Evolutionary conservation across 2,329 filamentous ascomycete species (phyloP).

Genomic region (Pseudocercospora musae): DNA sequence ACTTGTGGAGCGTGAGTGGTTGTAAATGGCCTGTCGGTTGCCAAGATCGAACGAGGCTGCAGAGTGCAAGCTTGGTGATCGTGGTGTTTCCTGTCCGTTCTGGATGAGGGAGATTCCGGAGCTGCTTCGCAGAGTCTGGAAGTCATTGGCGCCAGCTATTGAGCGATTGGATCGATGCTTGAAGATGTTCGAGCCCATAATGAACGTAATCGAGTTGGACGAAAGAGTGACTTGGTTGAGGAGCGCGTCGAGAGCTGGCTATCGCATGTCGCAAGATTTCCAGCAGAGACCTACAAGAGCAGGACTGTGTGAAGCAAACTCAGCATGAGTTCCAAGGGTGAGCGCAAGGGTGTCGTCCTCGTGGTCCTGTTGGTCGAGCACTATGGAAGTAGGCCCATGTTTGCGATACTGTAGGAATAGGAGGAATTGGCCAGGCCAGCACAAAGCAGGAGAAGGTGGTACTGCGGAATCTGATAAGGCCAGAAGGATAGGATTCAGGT

Average conservation of each 20-base stretch:
- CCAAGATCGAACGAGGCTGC: not conserved
- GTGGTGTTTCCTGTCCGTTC: not conserved
- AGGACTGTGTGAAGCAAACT: not conserved
- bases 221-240: not conserved
- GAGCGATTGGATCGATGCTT: not conserved
- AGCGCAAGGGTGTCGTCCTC: not conserved
- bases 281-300: not conserved
- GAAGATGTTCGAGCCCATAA: not conserved
- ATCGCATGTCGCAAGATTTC: not conserved
- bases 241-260: not conserved
- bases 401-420: not conserved
- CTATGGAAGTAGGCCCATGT: not conserved
- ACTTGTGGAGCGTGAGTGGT: not conserved
- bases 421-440: not conserved
- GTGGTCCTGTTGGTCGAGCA: not conserved
- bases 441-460: not conserved
- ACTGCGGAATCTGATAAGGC: not conserved
- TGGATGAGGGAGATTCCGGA: not conserved
- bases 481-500: not conserved
- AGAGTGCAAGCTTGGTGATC: not conserved
- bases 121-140: not conserved
- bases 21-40: not conserved
- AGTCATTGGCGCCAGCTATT: not conserved
- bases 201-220: not conserved
- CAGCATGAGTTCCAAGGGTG: not conserved